These are phyloP conservation scores for Umbelopsis sp. DNA, from an alignment of 192 early-diverging fungal genomes.

Conservation along the genomic window DNA sequence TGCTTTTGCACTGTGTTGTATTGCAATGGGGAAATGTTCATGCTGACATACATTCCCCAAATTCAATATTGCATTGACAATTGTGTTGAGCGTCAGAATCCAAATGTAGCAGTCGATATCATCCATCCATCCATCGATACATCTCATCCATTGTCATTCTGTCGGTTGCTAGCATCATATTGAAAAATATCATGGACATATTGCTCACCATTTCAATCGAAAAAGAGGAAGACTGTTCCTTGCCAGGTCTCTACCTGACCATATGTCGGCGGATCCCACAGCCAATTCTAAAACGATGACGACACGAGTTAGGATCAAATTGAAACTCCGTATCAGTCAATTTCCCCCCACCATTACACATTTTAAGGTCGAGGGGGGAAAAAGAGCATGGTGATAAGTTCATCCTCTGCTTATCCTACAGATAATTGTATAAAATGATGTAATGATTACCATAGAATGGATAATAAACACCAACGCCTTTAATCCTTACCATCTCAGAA, in stretches of 20 bases:
- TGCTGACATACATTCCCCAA: background rate
- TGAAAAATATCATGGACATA: background rate
- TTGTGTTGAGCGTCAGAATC: background rate
- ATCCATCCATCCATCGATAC: slow-evolving; percentile 17
- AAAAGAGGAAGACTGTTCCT: slow-evolving; percentile 14
- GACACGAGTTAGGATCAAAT: background rate
- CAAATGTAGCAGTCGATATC: background rate
- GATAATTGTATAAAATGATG: no score
- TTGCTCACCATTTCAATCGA: slow-evolving; percentile 20
- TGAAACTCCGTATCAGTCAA: no score
- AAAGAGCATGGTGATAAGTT: no score
- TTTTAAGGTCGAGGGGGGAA: no score
- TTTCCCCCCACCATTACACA: no score
- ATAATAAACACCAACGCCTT: no score
- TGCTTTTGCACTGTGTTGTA: no score
- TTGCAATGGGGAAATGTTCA: background rate
- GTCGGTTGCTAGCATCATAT: slow-evolving; percentile 27
- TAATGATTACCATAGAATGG: no score
- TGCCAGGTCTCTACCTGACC: background rate
- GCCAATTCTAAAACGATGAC: no score
- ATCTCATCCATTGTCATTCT: slow-evolving; percentile 26
- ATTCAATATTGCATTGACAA: background rate
- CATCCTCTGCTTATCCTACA: no score
- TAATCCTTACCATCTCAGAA: no score
- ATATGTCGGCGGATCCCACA: no score